phyloP scores from a whole-genome alignment of 75 land plant species.

The Picea sitchensis region DNA sequence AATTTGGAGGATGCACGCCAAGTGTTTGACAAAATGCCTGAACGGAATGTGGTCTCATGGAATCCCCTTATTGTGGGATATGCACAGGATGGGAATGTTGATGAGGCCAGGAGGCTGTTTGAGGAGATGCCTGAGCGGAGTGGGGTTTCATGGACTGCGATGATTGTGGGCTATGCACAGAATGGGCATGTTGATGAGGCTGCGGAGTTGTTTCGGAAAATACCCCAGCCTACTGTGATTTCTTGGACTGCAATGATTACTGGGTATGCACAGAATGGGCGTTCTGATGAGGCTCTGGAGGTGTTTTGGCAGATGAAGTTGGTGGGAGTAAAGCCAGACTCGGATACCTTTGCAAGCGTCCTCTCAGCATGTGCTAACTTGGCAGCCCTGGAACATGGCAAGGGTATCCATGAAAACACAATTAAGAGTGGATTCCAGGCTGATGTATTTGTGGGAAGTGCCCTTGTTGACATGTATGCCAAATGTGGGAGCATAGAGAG shows the following conservation, averaged over 20 bases:
- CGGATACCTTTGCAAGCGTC: background rate
- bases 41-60: background rate
- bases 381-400: background rate
- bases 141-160: background rate
- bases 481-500: slow-evolving; percentile 33
- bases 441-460: slow-evolving; percentile 8
- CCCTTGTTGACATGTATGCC: slow-evolving; percentile 44
- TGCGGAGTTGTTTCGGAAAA: background rate
- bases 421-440: background rate
- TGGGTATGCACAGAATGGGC: slow-evolving; percentile 10
- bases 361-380: background rate
- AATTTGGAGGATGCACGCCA: background rate
- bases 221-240: background rate
- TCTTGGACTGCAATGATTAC: slow-evolving; percentile 8
- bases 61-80: slow-evolving; percentile 2
- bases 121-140: slow-evolving; percentile 16
- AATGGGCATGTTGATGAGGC: background rate
- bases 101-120: background rate
- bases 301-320: slow-evolving; percentile 2
- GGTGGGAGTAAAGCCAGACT: slow-evolving; percentile 3
- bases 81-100: slow-evolving; percentile 5
- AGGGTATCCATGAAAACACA: background rate
- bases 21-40: background rate
- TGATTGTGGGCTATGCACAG: background rate
- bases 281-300: slow-evolving; percentile 6